Conservation (phyloP, 2,329 filamentous ascomycete genomes). For the Monilinia laxa region DNA sequence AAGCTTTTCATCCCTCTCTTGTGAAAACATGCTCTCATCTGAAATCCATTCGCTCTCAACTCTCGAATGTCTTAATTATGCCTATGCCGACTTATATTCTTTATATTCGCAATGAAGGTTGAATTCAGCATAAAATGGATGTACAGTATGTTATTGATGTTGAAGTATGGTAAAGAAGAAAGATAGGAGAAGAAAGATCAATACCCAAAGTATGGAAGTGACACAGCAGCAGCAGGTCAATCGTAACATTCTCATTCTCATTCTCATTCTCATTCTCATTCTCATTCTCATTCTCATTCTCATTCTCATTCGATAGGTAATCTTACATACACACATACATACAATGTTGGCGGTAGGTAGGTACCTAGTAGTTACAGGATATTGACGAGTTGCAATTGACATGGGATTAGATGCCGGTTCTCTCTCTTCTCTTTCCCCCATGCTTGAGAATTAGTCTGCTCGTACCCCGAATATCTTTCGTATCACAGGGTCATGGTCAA, state of each 20-base stretch:
- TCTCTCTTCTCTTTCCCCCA: background rate
- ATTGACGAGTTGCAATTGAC: background rate
- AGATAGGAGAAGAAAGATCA: background rate
- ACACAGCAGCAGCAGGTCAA: background rate
- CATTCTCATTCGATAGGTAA: no score
- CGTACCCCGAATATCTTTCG: slow-evolving; percentile 5
- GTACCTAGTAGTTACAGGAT: no score
- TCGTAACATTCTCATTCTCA: background rate
- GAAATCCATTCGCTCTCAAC: no score
- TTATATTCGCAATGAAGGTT: background rate
- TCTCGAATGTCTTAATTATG: background rate
- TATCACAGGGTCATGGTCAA: slow-evolving; percentile 6
- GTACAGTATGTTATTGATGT: background rate
- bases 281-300: no score
- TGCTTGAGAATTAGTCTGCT: background rate
- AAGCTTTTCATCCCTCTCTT: background rate
- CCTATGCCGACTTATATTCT: background rate
- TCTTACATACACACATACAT: no score
- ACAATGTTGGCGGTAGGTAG: no score
- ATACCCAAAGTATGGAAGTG: no score
- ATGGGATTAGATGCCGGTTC: background rate
- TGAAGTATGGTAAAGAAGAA: background rate
- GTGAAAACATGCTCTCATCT: background rate
- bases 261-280: no score
- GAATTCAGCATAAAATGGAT: background rate